phyloP scores from a whole-genome alignment of 148 eudicot genomes.

The Nepenthes gracilis region DNA sequence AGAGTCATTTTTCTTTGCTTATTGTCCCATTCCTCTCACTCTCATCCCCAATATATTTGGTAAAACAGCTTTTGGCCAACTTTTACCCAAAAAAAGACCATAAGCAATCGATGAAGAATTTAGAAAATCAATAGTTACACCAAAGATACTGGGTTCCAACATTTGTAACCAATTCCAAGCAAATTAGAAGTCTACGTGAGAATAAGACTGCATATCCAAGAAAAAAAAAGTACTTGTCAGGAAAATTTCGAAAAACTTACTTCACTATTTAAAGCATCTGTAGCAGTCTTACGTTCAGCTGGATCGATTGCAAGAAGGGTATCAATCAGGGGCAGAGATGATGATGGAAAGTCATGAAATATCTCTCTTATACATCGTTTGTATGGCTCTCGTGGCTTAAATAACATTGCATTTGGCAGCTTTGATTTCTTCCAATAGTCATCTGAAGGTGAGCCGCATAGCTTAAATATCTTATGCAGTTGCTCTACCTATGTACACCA shows the following conservation, averaged over 20 bases:
- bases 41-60: too few species aligned
- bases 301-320: constrained; percentile 80
- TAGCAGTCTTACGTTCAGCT: constrained; percentile 65
- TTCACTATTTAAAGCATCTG: constrained; percentile 60
- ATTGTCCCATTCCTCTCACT: too few species aligned
- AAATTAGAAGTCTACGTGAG: too few species aligned
- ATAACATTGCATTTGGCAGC: constrained; percentile 77
- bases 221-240: too few species aligned
- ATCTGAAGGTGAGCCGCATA: constrained; percentile 85
- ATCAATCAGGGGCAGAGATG: constrained; percentile 65
- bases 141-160: too few species aligned
- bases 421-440: constrained; percentile 83
- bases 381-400: constrained; percentile 73
- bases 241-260: constrained; percentile 20
- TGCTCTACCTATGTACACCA: constrained; percentile 51
- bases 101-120: too few species aligned
- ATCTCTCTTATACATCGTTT: constrained; percentile 59
- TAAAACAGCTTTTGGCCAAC: too few species aligned
- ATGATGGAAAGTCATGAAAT: constrained; percentile 50
- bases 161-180: too few species aligned
- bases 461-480: constrained; percentile 70
- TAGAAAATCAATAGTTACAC: too few species aligned
- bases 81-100: too few species aligned
- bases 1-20: too few species aligned
- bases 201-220: too few species aligned